Percentiles rank a stretch among this genome's conserved stretches.
Evolutionary conservation across 768 basidiomycete genomes (phyloP).

Genomic region (Termitomyces sp.): DNA sequence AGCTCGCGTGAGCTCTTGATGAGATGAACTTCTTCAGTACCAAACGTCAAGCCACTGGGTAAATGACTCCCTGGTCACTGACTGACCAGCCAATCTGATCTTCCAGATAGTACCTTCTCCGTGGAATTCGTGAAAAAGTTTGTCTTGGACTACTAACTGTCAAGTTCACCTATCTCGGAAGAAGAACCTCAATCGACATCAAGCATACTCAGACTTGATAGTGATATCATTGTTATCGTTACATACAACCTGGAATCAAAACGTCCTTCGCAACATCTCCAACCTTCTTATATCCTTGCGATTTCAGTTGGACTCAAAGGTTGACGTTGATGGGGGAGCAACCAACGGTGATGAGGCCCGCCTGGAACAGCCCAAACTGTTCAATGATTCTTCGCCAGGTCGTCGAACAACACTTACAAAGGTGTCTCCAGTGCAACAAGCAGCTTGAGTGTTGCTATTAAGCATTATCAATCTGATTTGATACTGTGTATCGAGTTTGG

Average conservation of each 20-base stretch:
- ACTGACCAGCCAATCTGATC: neutral
- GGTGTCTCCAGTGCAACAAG: conserved; percentile 15
- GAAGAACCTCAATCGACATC: neutral
- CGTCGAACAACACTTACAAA: conserved; percentile 9
- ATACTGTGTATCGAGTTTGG: no score
- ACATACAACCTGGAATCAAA: neutral
- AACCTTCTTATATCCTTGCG: neutral
- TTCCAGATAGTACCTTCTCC: neutral
- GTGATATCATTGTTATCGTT: neutral
- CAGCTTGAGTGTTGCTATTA: conserved; percentile 10
- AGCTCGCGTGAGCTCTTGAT: no score
- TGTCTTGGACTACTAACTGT: neutral
- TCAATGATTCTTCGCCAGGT: neutral
- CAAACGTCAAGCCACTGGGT: neutral
- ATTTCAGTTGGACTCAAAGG: neutral
- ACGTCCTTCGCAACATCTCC: neutral
- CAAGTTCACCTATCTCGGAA: neutral
- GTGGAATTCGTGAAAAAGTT: neutral
- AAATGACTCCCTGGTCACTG: neutral
- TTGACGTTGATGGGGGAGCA: conserved; percentile 9
- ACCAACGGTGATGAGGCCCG: conserved; percentile 12
- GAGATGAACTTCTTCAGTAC: no score
- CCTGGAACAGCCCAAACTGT: neutral
- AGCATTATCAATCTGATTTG: neutral
- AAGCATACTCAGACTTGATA: neutral